Conservation (phyloP, 331 rosid species). For the Quercus phellos region DNA sequence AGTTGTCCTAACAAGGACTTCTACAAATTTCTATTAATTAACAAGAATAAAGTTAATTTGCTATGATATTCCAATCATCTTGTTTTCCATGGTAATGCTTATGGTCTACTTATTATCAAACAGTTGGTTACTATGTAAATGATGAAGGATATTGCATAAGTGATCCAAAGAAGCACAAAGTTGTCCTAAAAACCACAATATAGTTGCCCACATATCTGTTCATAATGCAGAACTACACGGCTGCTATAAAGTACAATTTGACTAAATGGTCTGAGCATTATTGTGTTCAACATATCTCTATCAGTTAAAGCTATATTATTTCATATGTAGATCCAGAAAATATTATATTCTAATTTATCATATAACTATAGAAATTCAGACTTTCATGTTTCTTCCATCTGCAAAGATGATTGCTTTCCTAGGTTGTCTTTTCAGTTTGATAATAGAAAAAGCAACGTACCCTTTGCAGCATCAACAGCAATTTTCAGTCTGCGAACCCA, state of each 20-base stretch:
- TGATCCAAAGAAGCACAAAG: no score
- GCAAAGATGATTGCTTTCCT: not conserved
- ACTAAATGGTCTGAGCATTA: not conserved
- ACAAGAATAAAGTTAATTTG: no score
- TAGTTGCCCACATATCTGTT: no score
- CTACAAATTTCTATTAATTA: not conserved
- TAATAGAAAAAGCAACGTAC: conserved; percentile 22
- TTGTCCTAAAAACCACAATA: no score
- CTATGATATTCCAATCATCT: no score
- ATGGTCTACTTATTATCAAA: no score
- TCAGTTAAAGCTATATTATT: not conserved
- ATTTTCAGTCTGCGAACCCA: conserved; percentile 94
- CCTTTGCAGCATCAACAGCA: conserved; percentile 94
- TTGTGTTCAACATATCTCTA: not conserved
- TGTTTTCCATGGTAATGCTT: no score
- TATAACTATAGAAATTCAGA: not conserved
- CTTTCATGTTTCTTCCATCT: not conserved
- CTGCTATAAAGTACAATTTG: no score
- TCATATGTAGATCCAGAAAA: not conserved
- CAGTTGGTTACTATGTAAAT: no score
- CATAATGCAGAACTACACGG: no score
- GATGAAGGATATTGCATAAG: no score
- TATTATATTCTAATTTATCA: not conserved
- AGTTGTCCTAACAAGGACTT: not conserved
- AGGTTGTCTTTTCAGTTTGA: not conserved